Evolutionary conservation across 345 rosid genomes (phyloP), one percentile per base, ranked within the genome.

Genomic region (Bruguiera gymnorhiza): DNA sequence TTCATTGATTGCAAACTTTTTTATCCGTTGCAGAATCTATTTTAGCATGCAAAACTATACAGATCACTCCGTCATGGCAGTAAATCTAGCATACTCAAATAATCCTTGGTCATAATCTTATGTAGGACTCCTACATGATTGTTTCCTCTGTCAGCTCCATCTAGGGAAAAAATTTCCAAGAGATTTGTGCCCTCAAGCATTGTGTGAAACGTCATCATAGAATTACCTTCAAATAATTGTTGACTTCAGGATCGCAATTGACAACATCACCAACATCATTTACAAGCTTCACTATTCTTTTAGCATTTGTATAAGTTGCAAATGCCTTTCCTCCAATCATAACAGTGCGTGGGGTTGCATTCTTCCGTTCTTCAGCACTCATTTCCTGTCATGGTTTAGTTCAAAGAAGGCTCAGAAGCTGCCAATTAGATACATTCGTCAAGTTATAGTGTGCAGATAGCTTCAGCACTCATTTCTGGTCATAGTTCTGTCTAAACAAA

Each of bases 251-350:
- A 75, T 94, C 98, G 34, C 68, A 83, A 82, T 94, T 94, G 73
- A 94, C 92, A 60, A 91, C 93, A 16, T 75, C 86, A 39, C 97
- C 96, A 60, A 94, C 98, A 84, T 94, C 98, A 86, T 84, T 84
- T 75, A 94, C 97, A 71, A 94, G 81, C 79, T 91, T 94, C 80
- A 94, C 98, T 71, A 91, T 94, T 79, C 95, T 85, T 83, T 91
- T 91, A 62, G 98, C 98, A 80, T 94, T 94, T 60, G 96, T 88
- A 73, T 91, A 94, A 11, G 98, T 94, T 61, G 98, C 97, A 84
- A 91, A 94, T 56, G 98, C 98, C 83, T 94, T 94, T 71, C 98
- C 98, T 68, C 98, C 98, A 66, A 94, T 84, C 98, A 94, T 91
- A 62, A 91, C 73, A 36, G 98, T 94, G 26, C 97, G 98, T 36